Percentiles rank a stretch among this genome's conserved stretches.
phyloP scores from a whole-genome alignment of 805 yeast species.

The Debaryomyces maramus region DNA sequence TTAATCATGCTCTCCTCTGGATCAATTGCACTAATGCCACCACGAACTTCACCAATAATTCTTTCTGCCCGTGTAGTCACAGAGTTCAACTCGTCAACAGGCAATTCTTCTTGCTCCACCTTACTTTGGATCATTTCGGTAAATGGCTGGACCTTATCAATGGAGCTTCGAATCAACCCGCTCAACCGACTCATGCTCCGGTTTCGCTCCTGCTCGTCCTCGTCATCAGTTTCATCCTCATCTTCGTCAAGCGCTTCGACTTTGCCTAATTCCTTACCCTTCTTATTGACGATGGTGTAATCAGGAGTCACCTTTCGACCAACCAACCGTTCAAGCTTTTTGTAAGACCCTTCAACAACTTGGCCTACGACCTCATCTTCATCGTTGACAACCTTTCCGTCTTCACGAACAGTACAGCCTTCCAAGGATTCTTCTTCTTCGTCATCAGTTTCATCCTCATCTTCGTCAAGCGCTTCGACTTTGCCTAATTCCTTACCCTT shows the following conservation, averaged over 20 bases:
- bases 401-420: conserved; percentile 4
- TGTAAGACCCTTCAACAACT: conserved; percentile 4
- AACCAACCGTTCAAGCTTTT: conserved; percentile 1
- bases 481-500: conserved; percentile 2
- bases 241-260: conserved; percentile 1
- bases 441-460: neutral
- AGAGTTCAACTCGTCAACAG: conserved; percentile 2
- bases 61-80: conserved; percentile 2
- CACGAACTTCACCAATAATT: conserved; percentile 3
- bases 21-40: conserved; percentile 4
- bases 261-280: conserved; percentile 1
- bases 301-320: conserved; percentile 3
- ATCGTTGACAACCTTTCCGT: conserved; percentile 5
- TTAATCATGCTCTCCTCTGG: conserved; percentile 1
- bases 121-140: conserved; percentile 2
- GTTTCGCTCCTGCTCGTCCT: neutral
- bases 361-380: conserved; percentile 2
- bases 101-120: conserved; percentile 2
- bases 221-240: neutral
- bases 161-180: conserved; percentile 1
- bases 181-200: conserved; percentile 2
- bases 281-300: conserved; percentile 1
- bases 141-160: conserved; percentile 2
- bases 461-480: conserved; percentile 1
- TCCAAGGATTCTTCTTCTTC: conserved; percentile 3